Evolutionary conservation across 1,284 basidiomycete species (phyloP).

Genomic region (Apiotrichum veenhuisii): DNA sequence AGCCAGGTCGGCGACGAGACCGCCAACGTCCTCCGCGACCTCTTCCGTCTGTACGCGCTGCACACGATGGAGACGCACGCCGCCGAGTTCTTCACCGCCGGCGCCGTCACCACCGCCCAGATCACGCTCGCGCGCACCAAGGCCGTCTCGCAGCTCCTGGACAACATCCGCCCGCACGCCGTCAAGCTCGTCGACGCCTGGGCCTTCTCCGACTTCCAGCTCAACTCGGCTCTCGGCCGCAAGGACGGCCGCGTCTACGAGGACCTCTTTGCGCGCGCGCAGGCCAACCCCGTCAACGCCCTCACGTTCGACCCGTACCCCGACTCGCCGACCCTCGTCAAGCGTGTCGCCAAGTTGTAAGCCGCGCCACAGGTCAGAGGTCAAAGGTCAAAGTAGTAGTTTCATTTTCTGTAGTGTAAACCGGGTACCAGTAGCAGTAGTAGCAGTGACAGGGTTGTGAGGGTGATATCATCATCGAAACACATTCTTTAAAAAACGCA

Average conservation of each 20-base stretch:
- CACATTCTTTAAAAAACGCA: background rate
- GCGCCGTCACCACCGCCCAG: conserved; percentile 47
- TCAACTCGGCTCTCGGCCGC: conserved; percentile 57
- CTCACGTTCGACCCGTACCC: conserved; percentile 22
- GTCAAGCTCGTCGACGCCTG: conserved; percentile 55
- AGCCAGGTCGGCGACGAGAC: conserved; percentile 10
- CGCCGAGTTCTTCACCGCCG: conserved; percentile 52
- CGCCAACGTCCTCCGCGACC: conserved; percentile 36
- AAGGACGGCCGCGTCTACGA: conserved; percentile 53
- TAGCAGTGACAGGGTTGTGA: background rate
- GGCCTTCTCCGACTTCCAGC: conserved; percentile 55
- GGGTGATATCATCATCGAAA: background rate
- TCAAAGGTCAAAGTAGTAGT: background rate
- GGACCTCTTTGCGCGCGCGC: conserved; percentile 50
- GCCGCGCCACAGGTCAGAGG: background rate
- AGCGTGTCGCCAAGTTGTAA: conserved; percentile 21
- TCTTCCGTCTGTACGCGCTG: conserved; percentile 51
- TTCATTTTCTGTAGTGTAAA: background rate
- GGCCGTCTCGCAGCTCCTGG: conserved; percentile 11
- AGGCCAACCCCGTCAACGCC: conserved; percentile 21
- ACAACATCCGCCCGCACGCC: conserved; percentile 10
- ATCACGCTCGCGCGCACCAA: conserved; percentile 16
- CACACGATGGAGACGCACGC: conserved; percentile 51
- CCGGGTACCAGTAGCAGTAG: background rate
- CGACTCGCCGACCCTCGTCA: conserved; percentile 12